Base-by-base conservation (phyloP, 805 yeast species). In the Candida morakotiae region DNA sequence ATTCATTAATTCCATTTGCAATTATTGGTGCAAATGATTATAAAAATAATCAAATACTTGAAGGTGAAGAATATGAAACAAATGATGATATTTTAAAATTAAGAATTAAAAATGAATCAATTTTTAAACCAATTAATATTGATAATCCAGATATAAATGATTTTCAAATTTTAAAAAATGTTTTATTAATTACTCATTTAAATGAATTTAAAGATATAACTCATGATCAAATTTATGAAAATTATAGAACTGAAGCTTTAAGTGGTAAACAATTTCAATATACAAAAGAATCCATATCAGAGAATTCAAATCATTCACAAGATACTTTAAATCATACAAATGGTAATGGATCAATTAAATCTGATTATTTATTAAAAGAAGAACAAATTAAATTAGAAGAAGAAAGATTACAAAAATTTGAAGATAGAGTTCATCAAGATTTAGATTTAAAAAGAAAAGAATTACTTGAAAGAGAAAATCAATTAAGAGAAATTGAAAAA, bases 361-460 rank as follows among this genome's bases (percentile, higher is more conserved):
- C 45, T 15, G 58, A 53, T 40, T 69, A 68, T 47, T 44, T 61
- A 41, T 77, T 79, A 27, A 85, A 91, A 60, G 97, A 88, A 60
- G 95, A 87, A 62, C 94, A 87, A 63, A 84, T 87, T 52, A 80
- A 85, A 52, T 67, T 82, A 37, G 96, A 88, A 62, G 96, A 88
- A 64, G 95, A 86, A 62, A 77, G 94, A 63, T 72, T 88, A 54
- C 81, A 74, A 53, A 84, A 86, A 30, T 86, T 85, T 57, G 96
- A 88, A 64, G 87, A 82, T 60, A 73, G 93, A 50, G 94, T 88
- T 18, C 96, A 88, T 63, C 85, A 82, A 55, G 96, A 87, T 60
- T 71, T 88, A 56, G 69, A 83, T 55, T 71, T 73, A 57, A 86
- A 88, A 69, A 74, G 93, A 49, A 80, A 81, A 53, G 96, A 88